phyloP scores from a whole-genome alignment of 805 yeast genomes.

The Naumovozyma baii region DNA sequence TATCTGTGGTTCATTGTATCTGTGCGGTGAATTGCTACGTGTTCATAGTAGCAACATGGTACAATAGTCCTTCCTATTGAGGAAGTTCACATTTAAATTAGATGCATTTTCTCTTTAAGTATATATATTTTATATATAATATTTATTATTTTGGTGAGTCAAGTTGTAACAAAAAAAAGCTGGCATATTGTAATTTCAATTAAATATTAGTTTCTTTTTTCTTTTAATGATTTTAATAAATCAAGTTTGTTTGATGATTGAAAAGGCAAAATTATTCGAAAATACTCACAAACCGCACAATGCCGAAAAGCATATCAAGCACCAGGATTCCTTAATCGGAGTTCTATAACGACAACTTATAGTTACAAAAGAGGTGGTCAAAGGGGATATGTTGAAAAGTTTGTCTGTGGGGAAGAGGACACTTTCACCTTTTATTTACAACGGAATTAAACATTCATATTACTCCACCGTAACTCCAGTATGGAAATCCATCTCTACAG shows the following conservation, averaged over 20 bases:
- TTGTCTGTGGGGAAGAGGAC: neutral
- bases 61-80: neutral
- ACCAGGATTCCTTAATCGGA: too few relatives aligned
- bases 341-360: too few relatives aligned
- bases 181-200: too few relatives aligned
- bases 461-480: neutral
- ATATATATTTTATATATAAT: too few relatives aligned
- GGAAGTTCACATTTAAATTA: too few relatives aligned
- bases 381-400: neutral
- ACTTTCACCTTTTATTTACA: neutral
- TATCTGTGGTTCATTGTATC: constrained; percentile 62
- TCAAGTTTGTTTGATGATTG: too few relatives aligned
- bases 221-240: too few relatives aligned
- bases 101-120: neutral
- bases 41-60: constrained; percentile 19
- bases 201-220: too few relatives aligned
- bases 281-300: neutral
- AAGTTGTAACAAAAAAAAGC: too few relatives aligned
- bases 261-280: neutral
- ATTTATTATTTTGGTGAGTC: too few relatives aligned
- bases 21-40: constrained; percentile 48
- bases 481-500: neutral
- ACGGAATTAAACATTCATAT: neutral
- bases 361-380: neutral
- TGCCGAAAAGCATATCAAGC: neutral